Conservation (phyloP, 2,329 filamentous ascomycete genomes). For the Epichloe amarillans region DNA sequence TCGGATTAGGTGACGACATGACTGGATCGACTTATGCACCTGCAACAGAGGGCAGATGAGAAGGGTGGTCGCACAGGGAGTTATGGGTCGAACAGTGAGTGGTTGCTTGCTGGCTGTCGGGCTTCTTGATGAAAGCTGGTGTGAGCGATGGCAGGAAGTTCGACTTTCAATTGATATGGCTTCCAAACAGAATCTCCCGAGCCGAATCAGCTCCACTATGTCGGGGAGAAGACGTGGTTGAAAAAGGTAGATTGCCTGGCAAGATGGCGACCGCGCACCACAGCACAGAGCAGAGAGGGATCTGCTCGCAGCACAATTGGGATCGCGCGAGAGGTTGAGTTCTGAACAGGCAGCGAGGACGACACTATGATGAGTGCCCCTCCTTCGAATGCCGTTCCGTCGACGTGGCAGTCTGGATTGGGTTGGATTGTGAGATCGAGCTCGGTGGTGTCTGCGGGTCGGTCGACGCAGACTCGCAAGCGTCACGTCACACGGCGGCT, state of each 20-base stretch:
- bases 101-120: background rate
- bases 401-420: constrained; percentile 1
- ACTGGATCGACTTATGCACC: constrained; percentile 4
- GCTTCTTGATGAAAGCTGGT: background rate
- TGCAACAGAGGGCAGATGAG: background rate
- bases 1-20: constrained; percentile 38
- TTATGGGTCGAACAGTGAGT: background rate
- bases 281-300: too few species aligned
- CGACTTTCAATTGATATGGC: background rate
- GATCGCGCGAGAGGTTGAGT: background rate
- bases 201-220: background rate
- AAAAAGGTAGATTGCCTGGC: background rate
- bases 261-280: background rate
- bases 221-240: background rate
- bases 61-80: background rate
- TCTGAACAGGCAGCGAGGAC: constrained; percentile 2
- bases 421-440: background rate
- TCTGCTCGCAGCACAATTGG: background rate
- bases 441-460: background rate
- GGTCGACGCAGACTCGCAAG: background rate
- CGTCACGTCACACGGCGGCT: background rate
- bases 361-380: constrained; percentile 1
- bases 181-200: background rate
- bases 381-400: constrained; percentile 4
- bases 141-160: background rate